A percentile compares a stretch with the other conserved stretches of the same genome.
These are phyloP conservation scores for Ogataea allantospora DNA, from an alignment of 805 yeast species.

Conservation along the genomic window DNA sequence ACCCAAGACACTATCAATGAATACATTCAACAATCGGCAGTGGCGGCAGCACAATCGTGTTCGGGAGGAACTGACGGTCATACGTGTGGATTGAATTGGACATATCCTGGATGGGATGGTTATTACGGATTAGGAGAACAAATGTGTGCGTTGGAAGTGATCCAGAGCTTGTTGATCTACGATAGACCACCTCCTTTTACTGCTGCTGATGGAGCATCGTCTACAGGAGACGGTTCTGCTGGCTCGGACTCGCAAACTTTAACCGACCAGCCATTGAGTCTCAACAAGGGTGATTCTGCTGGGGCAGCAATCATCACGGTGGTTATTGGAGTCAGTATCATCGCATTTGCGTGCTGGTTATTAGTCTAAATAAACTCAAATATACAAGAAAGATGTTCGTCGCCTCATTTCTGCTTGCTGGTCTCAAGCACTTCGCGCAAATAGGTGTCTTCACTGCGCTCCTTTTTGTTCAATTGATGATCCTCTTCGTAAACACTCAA, in stretches of 20 bases:
- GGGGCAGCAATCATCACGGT: slow-evolving; percentile 72
- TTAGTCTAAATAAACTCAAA: slow-evolving; percentile 16
- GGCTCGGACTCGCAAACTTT: slow-evolving; percentile 49
- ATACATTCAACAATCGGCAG: slow-evolving; percentile 49
- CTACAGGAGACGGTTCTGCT: slow-evolving; percentile 60
- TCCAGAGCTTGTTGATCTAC: slow-evolving; percentile 47
- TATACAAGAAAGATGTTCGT: slow-evolving; percentile 4
- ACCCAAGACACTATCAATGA: slow-evolving; percentile 38
- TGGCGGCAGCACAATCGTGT: slow-evolving; percentile 69
- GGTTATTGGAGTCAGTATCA: slow-evolving; percentile 42
- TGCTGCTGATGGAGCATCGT: slow-evolving; percentile 28
- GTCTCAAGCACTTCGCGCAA: slow-evolving; percentile 44
- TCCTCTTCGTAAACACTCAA: slow-evolving; percentile 64
- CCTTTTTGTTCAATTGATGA: slow-evolving; percentile 39
- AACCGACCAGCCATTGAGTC: slow-evolving; percentile 38
- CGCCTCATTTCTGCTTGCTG: slow-evolving; percentile 6
- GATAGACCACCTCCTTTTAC: slow-evolving; percentile 54
- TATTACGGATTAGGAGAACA: slow-evolving; percentile 77
- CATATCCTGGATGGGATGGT: slow-evolving; percentile 57
- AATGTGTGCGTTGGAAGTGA: slow-evolving; percentile 67
- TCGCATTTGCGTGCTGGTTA: slow-evolving; percentile 30
- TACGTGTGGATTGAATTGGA: slow-evolving; percentile 77
- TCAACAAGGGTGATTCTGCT: slow-evolving; percentile 51
- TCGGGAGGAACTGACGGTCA: slow-evolving; percentile 71
- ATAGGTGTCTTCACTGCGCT: slow-evolving; percentile 35